These are phyloP conservation scores for Lecanicillium sp. DNA, from an alignment of 2,329 filamentous ascomycete genomes.

Conservation along the genomic window DNA sequence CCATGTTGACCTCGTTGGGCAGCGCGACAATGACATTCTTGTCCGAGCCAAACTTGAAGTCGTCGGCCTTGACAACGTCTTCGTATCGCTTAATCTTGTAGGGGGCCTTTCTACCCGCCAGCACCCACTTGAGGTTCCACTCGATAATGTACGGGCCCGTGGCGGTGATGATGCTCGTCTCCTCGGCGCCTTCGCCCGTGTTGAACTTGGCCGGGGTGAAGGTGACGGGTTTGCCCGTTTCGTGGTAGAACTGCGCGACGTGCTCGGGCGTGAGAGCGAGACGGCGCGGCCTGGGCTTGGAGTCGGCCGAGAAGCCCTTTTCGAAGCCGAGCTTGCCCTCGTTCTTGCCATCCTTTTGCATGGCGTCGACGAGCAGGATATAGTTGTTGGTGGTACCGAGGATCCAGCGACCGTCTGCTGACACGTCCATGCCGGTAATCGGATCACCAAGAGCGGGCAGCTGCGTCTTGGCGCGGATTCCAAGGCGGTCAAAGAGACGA, in stretches of 20 bases:
- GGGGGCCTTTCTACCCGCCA: constrained; percentile 72
- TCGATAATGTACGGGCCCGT: constrained; percentile 96
- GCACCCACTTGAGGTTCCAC: constrained; percentile 88
- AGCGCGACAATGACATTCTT: constrained; percentile 97
- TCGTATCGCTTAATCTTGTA: constrained; percentile 96
- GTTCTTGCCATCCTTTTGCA: constrained; percentile 91
- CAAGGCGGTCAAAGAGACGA: constrained; percentile 89
- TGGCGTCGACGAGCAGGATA: constrained; percentile 82
- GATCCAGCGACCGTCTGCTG: constrained; percentile 92
- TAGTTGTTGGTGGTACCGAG: constrained; percentile 92
- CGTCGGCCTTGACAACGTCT: constrained; percentile 94
- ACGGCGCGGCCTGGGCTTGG: constrained; percentile 87
- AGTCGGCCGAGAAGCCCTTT: constrained; percentile 82
- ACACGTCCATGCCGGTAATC: constrained; percentile 91
- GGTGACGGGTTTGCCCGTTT: constrained; percentile 76
- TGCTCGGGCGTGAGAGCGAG: constrained; percentile 84
- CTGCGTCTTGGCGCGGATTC: constrained; percentile 95
- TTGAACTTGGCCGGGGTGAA: constrained; percentile 96
- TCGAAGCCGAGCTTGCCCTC: constrained; percentile 98
- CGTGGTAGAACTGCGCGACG: constrained; percentile 94
- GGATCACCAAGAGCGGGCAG: constrained; percentile 92
- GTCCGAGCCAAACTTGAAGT: constrained; percentile 95
- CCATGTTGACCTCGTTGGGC: constrained; percentile 97
- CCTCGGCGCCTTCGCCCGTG: constrained; percentile 68
- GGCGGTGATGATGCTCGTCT: constrained; percentile 94